phyloP scores from a whole-genome alignment of 495 filamentous ascomycete species.

The Penicillium waksmanii region DNA sequence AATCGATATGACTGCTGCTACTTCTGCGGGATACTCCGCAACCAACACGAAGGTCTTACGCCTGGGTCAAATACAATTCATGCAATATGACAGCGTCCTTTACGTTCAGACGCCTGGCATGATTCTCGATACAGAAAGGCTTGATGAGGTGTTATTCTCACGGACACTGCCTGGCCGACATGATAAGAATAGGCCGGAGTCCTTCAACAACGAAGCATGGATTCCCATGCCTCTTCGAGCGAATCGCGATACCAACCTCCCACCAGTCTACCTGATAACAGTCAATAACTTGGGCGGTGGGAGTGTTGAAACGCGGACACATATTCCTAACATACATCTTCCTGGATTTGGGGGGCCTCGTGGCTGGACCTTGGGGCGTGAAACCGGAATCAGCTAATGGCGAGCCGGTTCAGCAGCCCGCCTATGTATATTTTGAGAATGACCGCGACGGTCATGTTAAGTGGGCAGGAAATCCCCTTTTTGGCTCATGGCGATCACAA shows the following conservation, averaged over 20 bases:
- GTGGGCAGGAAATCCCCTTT: conserved; percentile 42
- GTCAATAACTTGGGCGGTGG: conserved; percentile 44
- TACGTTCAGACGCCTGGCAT: conserved; percentile 48
- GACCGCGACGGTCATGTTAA: conserved; percentile 42
- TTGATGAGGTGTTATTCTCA: conserved; percentile 44
- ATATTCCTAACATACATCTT: conserved; percentile 44
- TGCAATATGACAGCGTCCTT: conserved; percentile 52
- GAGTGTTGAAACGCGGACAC: conserved; percentile 46
- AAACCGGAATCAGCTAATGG: conserved; percentile 13
- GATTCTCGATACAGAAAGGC: conserved; percentile 41
- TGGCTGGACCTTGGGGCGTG: conserved; percentile 35
- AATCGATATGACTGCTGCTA: conserved; percentile 47
- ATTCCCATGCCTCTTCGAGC: conserved; percentile 45
- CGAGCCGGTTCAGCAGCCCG: conserved; percentile 30
- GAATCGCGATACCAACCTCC: conserved; percentile 38
- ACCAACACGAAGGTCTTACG: conserved; percentile 49
- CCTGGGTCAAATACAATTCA: conserved; percentile 50
- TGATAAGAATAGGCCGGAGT: conserved; percentile 42
- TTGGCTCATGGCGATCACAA: conserved; percentile 45
- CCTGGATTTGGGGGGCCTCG: conserved; percentile 42
- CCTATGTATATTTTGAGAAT: conserved; percentile 48
- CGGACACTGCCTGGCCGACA: conserved; percentile 40
- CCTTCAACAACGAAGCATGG: conserved; percentile 49
- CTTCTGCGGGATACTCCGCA: conserved; percentile 36
- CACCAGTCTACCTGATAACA: conserved; percentile 47